A percentile compares a stretch with the other conserved stretches of the same genome.
phyloP scores from a whole-genome alignment of 768 basidiomycete genomes.

The Lentinula aciculospora region DNA sequence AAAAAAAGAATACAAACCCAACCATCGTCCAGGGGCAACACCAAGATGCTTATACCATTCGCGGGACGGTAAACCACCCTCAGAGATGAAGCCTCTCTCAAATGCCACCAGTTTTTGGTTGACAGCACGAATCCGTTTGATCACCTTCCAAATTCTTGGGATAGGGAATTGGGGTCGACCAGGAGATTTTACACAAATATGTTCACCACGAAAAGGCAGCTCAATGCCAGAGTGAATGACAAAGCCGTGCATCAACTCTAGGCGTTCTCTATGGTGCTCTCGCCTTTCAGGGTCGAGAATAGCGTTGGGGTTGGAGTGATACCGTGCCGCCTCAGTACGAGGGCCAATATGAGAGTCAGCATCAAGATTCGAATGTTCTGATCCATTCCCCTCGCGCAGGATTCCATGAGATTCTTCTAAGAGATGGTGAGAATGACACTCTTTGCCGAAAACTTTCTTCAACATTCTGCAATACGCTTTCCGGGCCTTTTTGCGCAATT shows the following conservation, averaged over 20 bases:
- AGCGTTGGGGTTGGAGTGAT: neutral
- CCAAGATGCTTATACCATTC: constrained; percentile 87
- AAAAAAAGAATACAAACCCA: constrained; percentile 38
- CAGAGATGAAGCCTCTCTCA: constrained; percentile 76
- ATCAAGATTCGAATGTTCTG: neutral
- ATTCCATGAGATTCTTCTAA: neutral
- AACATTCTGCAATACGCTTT: constrained; percentile 28
- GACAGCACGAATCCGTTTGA: constrained; percentile 47
- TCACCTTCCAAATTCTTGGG: constrained; percentile 47
- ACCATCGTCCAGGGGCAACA: constrained; percentile 84
- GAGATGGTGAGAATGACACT: constrained; percentile 16
- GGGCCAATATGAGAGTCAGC: neutral
- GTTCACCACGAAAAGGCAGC: neutral
- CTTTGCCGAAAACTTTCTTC: constrained; percentile 25
- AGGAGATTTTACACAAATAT: constrained; percentile 1
- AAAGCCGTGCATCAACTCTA: neutral
- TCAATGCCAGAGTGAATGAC: constrained; percentile 8
- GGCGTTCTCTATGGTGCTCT: neutral
- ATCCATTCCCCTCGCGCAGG: neutral
- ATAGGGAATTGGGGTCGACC: constrained; percentile 21
- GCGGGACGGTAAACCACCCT: constrained; percentile 70
- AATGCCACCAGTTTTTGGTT: constrained; percentile 66
- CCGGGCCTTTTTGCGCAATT: constrained; percentile 19
- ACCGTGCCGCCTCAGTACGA: neutral
- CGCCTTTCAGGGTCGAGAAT: neutral